Base-by-base conservation (phyloP, 2,329 filamentous ascomycete genomes). In the Hypoxylon sp. region DNA sequence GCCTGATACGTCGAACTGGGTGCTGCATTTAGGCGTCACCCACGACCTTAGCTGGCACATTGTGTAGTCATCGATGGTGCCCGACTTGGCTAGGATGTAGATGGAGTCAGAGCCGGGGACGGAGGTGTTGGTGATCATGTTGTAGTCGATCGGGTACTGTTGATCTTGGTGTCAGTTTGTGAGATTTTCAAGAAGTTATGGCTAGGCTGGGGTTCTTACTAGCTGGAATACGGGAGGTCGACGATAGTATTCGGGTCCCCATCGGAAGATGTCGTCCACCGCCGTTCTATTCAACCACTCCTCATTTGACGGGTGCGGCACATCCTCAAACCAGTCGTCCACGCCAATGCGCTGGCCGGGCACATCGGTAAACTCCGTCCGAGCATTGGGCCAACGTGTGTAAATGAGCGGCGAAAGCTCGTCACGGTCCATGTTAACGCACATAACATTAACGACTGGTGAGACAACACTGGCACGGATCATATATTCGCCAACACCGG, bases 361-460 rank as follows among this genome's bases (percentile, higher is more conserved):
- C 5, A 75, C 78, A 44, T 71, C 83, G 17, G 76, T 84, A n/a
- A 24, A 14, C 6, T 70, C 79, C 11, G 51, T 80, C 6, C 60
- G 73, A 1, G 76, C 81, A 29, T 84, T 62, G 0, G 87, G 86
- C 90, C 90, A 94, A 1, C 78, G 70, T 0, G 83, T 83, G 67
- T 91, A 94, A 0, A 94, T 81, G 1, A 94, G 79, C 0, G 92
- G 92, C 0, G 75, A 78, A 1, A 95, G 78, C 59, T 93, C 91
- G 0, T 82, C 73, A 19, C 77, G 63, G 0, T 84, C 83, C 82
- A 94, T 83, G 46, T 92, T 91, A 1, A 86, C 90, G 72, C 93
- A 96, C 33, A 94, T 78, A 0, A 93, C 90, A 69, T 94, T 93
- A 48, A 94, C 79, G 0, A 87, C 84, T 0, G 92, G 92, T 0